Conservation (phyloP, 129 eudicot genomes). For the Artemisia annua region DNA sequence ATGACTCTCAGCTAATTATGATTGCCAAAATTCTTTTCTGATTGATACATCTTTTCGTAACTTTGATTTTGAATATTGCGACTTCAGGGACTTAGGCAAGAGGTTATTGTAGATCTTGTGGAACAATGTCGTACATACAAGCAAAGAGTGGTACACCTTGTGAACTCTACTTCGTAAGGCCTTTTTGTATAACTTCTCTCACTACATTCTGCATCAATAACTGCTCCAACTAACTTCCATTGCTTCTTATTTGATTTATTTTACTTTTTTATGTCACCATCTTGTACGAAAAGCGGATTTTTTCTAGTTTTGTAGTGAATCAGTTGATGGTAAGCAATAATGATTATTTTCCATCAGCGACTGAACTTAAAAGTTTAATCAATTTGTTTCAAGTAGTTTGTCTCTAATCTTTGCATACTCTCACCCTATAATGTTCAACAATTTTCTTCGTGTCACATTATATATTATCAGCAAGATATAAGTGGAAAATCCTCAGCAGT, state of each 20-base stretch:
- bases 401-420: no score
- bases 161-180: constrained; percentile 94
- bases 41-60: neutral
- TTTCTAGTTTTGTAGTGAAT: no score
- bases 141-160: constrained; percentile 93
- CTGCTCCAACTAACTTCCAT: neutral
- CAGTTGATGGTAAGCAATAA: no score
- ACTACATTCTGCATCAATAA: neutral
- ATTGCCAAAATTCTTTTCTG: neutral
- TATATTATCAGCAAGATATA: no score
- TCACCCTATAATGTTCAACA: no score
- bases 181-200: constrained; percentile 29
- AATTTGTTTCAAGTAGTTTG: no score
- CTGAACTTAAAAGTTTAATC: no score
- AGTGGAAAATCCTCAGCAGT: neutral
- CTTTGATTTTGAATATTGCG: constrained; percentile 16
- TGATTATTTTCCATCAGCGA: no score
- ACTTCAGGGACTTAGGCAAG: constrained; percentile 75
- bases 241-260: neutral
- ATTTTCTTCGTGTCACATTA: no score
- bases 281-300: no score
- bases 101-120: constrained; percentile 84
- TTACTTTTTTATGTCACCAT: neutral
- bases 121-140: constrained; percentile 87
- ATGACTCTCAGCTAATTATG: neutral